Conservation (phyloP, 139 green algal species). For the Gonium pectorale region DNA sequence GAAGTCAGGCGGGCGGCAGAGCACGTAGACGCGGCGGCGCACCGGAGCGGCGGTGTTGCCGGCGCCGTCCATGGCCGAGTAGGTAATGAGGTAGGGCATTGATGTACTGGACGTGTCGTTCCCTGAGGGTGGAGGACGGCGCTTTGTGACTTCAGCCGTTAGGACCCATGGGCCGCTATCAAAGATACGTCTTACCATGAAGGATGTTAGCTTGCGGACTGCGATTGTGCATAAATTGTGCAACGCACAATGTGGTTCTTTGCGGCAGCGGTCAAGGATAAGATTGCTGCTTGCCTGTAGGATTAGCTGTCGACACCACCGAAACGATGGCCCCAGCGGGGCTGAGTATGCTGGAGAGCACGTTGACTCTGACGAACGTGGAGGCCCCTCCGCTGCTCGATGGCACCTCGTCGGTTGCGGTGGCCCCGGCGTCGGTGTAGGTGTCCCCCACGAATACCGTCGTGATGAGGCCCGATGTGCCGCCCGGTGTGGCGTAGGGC, state of each 20-base stretch:
- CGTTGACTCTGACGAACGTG: neutral
- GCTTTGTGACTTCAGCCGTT: too few species aligned
- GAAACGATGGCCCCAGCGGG: neutral
- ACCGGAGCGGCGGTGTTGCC: neutral
- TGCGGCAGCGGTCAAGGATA: too few species aligned
- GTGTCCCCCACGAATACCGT: neutral
- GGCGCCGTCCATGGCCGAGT: neutral
- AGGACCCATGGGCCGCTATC: too few species aligned
- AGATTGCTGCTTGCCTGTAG: too few species aligned
- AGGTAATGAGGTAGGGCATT: conserved; percentile 7
- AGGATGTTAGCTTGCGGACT: too few species aligned
- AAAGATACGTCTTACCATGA: too few species aligned
- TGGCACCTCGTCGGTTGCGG: neutral
- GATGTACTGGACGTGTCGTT: neutral
- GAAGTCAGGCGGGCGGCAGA: neutral
- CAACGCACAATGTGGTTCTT: too few species aligned
- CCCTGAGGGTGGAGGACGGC: neutral
- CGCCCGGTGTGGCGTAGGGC: neutral
- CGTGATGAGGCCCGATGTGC: neutral
- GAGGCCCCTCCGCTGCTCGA: neutral
- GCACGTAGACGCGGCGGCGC: conserved; percentile 24
- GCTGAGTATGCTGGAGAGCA: neutral
- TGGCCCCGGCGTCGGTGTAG: neutral
- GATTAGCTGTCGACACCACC: neutral
- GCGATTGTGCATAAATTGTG: too few species aligned